Evolutionary conservation across 371 early-diverging fungal species (phyloP).

Genomic region (Mucor mucedo): DNA sequence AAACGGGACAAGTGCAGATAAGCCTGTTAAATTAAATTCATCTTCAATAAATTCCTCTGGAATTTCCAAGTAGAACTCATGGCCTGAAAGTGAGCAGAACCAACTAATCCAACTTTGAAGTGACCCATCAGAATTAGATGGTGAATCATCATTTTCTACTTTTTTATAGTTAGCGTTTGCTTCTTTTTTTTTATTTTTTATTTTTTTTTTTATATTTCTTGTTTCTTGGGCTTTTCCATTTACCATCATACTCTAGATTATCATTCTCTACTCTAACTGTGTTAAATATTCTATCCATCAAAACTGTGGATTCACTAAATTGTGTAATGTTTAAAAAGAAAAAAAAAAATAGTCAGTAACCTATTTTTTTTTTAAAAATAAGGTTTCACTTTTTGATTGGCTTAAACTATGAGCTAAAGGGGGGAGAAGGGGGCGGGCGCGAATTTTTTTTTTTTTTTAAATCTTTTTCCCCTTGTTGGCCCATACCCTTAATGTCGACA

Average conservation of each 20-base stretch:
- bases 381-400: too few species aligned
- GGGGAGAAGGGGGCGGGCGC: too few species aligned
- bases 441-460: too few species aligned
- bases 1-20: constrained; percentile 80
- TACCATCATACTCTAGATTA: constrained; percentile 21
- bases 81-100: constrained; percentile 86
- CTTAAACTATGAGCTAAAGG: too few species aligned
- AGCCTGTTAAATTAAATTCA: constrained; percentile 94
- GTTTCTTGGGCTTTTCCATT: too few species aligned
- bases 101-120: constrained; percentile 82
- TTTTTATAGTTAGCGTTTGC: background rate
- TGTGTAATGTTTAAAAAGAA: too few species aligned
- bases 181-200: background rate
- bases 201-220: too few species aligned
- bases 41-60: constrained; percentile 92
- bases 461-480: too few species aligned
- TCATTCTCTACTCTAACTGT: constrained; percentile 15
- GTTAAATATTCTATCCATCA: constrained; percentile 28
- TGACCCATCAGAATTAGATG: constrained; percentile 35
- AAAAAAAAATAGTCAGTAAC: too few species aligned
- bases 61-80: constrained; percentile 87
- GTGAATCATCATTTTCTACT: constrained; percentile 24
- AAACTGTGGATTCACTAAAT: background rate
- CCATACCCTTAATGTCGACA: too few species aligned
- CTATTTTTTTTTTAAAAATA: too few species aligned